Conservation (phyloP, 2,329 filamentous ascomycete species). For the Periconia sp. region DNA sequence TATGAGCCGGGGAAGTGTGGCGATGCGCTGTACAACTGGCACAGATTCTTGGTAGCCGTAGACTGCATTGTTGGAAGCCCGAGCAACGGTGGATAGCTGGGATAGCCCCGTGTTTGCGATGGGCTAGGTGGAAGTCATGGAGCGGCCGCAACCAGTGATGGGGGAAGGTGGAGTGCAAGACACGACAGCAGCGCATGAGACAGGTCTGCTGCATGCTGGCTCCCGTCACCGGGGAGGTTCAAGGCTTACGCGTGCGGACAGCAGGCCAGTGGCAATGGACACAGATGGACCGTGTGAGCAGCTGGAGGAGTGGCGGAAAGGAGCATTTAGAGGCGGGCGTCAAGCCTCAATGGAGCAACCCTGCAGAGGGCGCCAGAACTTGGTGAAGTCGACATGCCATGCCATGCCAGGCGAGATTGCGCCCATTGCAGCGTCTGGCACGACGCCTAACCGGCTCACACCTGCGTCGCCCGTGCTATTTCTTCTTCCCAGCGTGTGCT, state of each 20-base stretch:
- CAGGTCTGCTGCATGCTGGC: constrained; percentile 8
- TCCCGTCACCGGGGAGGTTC: neutral
- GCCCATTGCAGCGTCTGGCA: too few relatives aligned
- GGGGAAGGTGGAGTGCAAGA: too few relatives aligned
- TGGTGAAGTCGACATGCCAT: too few relatives aligned
- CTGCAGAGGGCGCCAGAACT: too few relatives aligned
- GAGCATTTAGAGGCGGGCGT: neutral
- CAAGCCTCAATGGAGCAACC: constrained; percentile 10
- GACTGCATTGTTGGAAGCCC: neutral
- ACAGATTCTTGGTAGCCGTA: too few relatives aligned
- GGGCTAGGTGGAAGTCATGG: too few relatives aligned
- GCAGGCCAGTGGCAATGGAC: constrained; percentile 3
- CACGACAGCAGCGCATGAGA: constrained; percentile 6
- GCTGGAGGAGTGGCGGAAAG: neutral
- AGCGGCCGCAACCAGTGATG: constrained; percentile 9
- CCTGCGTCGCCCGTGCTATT: too few relatives aligned
- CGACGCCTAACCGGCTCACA: too few relatives aligned
- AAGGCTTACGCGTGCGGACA: constrained; percentile 20
- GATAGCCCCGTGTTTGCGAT: neutral
- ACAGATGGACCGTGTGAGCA: neutral
- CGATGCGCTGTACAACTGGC: too few relatives aligned
- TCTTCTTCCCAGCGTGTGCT: too few relatives aligned
- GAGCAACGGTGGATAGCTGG: neutral
- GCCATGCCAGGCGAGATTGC: too few relatives aligned
- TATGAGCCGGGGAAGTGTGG: constrained; percentile 1